These are phyloP conservation scores for Ricinus communis DNA, from an alignment of 345 rosid genomes.

Conservation along the genomic window DNA sequence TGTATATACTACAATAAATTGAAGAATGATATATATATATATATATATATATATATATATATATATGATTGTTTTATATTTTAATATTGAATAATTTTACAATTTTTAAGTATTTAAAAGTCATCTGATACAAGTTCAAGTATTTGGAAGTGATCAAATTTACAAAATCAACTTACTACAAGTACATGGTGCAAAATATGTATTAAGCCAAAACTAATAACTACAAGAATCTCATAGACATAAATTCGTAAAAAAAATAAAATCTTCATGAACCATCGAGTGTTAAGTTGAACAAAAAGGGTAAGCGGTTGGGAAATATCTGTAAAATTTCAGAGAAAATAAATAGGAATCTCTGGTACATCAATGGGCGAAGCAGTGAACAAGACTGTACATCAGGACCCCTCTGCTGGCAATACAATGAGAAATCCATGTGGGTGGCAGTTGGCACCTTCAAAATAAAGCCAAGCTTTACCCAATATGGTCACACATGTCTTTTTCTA, in stretches of 20 bases:
- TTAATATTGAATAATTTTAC: too few relatives aligned
- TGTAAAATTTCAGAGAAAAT: background rate
- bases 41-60: too few relatives aligned
- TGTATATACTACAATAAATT: too few relatives aligned
- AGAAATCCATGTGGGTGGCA: conserved; percentile 29
- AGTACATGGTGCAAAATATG: too few relatives aligned
- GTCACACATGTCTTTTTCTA: background rate
- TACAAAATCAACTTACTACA: too few relatives aligned
- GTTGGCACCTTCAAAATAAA: conserved; percentile 10
- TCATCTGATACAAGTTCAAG: too few relatives aligned
- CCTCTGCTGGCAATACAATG: background rate
- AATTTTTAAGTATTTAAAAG: too few relatives aligned
- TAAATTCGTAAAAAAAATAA: conserved; percentile 1
- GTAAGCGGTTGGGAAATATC: background rate
- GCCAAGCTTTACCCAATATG: background rate
- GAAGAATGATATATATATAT: too few relatives aligned
- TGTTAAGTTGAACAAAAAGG: background rate
- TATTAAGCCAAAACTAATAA: background rate
- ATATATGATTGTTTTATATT: too few relatives aligned
- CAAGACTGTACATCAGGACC: background rate
- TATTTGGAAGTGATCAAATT: too few relatives aligned
- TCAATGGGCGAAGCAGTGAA: background rate
- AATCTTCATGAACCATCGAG: too few relatives aligned
- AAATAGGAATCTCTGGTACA: background rate
- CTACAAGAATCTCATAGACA: conserved; percentile 13